Base-by-base conservation (phyloP, 1,284 basidiomycete genomes). In the Pisolithus thermaeus region DNA sequence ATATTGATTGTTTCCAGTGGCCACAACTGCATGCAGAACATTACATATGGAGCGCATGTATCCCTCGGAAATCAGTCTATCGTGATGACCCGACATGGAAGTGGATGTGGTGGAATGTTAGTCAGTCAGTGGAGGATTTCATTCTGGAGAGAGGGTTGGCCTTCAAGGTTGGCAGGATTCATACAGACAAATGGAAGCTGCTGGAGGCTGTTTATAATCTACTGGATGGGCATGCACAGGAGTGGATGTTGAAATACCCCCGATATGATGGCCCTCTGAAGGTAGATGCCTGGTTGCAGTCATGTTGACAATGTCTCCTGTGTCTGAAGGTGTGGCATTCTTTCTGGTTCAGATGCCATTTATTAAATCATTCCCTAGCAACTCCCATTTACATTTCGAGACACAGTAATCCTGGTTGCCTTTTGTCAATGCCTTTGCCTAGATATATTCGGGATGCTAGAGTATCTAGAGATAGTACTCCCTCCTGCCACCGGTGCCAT, bases 1-100 rank as follows among this genome's bases (percentile, higher is more conserved):
- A 36, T 14, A 22, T 48, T 12, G 38, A 52, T 22, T 47, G 37
- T 27, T 52, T 47, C 28, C 51, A 47, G 25, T 52, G 51, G 51
- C 51, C 28, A 4, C 51, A 52, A 28, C 14, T 52, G 14, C 30
- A 52, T 27, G 39, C 27, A 22, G 23, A 28, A 11, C n/a, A 2
- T 7, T 42, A 41, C 16, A n/a, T 12, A 46, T 52, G 51, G 51
- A 23, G n/a, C 12, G 9, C 1, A 2, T 46, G 22, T 39, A 46
- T 51, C 23, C 44, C 39, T 11, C 27, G 12, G 11, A 14, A 46
- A 22, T 20, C 36, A 4, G 16, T 20, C 2, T 50, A 27, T 36
- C 6, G 8, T 3, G 28, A 30, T 9, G 28, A 39, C 28, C 4
- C 14, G 12, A 14, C 32, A 3, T 20, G 28, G 44, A 51, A 47